Percentiles rank a stretch among this genome's conserved stretches.
These are phyloP conservation scores for Epichloe scottii DNA, from an alignment of 2,329 filamentous ascomycete genomes.

Conservation along the genomic window DNA sequence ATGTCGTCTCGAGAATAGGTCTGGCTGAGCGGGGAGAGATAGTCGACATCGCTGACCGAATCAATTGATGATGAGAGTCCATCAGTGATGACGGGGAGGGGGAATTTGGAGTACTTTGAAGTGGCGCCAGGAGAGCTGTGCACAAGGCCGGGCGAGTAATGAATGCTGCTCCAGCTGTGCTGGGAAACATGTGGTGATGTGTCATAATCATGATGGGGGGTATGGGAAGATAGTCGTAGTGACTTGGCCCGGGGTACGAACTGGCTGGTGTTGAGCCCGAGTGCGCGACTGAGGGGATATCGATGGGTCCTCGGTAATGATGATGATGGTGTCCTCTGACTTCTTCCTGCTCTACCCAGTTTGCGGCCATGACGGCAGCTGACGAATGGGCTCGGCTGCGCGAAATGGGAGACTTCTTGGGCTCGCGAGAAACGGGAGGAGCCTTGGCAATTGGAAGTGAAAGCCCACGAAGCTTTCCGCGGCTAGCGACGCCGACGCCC, in stretches of 20 bases:
- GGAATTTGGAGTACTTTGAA: constrained; percentile 32
- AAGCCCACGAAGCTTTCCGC: constrained; percentile 84
- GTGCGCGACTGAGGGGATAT: constrained; percentile 21
- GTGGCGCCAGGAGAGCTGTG: constrained; percentile 19
- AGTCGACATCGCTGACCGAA: constrained; percentile 49
- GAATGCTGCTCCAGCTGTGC: constrained; percentile 33
- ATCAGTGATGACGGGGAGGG: constrained; percentile 34
- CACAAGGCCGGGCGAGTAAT: constrained; percentile 30
- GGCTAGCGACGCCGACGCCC: constrained; percentile 90
- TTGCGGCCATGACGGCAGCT: constrained; percentile 18
- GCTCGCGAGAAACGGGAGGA: constrained; percentile 37
- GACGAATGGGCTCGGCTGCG: constrained; percentile 34
- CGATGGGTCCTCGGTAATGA: constrained; percentile 19
- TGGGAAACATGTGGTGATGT: constrained; percentile 27
- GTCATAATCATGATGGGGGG: constrained; percentile 27
- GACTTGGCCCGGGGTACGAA: constrained; percentile 19
- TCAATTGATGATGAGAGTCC: constrained; percentile 43
- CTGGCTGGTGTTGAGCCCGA: constrained; percentile 32
- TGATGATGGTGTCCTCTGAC: constrained; percentile 14
- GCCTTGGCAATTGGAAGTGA: constrained; percentile 59
- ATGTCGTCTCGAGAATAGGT: constrained; percentile 45
- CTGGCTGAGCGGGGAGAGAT: constrained; percentile 48
- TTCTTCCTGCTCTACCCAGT: constrained; percentile 21
- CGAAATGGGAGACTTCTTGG: constrained; percentile 33
- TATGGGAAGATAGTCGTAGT: constrained; percentile 39